Base-by-base conservation (phyloP, 2,329 filamentous ascomycete species). In the Rosellinia necatrix region DNA sequence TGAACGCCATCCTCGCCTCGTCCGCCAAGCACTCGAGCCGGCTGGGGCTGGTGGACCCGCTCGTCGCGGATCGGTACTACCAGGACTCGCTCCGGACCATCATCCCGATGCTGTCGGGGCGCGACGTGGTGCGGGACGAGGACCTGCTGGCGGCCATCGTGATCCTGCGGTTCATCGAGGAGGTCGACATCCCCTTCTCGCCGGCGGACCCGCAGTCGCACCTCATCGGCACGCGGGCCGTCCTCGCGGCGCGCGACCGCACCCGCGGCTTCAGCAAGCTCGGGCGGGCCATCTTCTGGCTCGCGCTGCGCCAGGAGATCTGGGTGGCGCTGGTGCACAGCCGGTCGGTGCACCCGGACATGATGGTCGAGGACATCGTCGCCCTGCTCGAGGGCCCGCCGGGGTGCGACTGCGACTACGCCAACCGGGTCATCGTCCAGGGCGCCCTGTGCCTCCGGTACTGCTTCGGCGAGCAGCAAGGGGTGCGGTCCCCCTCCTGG, bases 281-380 rank as follows among this genome's bases (percentile, higher is more conserved):
- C 6, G 35, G 47, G 7, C 21, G 8, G 13, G 47, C 47, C 7
- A 15, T 49, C 5, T 49, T 40, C 25, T 49, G 47, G 47, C 34
- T 49, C 17, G 47, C 47, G 4, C 47, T 49, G 15, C 47, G 47
- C 25, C 47, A 49, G 35, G 47, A 49, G 25, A 49, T 49, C 15
- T 49, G 27, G 24, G 29, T 49, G 32, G 47, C 47, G 17, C 12
- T 49, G 25, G 41, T 40, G 10, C 47, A 49, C 13, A 49, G 47
- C 35, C 47, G 47, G 4, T 32, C 47, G 22, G 47, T 49, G 13
- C 47, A 49, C 25, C 47, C 47, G 7, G 47, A 49, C 47, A 6
- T 49, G 7, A 15, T 49, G 12, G 29, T 49, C 5, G 47, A 49
- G 25, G 47, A 49, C 24, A 21, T 32, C n/a, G 24, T 40, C 17